Conservation (phyloP, 805 yeast species). For the Kodamaea hsintzibuensis region DNA sequence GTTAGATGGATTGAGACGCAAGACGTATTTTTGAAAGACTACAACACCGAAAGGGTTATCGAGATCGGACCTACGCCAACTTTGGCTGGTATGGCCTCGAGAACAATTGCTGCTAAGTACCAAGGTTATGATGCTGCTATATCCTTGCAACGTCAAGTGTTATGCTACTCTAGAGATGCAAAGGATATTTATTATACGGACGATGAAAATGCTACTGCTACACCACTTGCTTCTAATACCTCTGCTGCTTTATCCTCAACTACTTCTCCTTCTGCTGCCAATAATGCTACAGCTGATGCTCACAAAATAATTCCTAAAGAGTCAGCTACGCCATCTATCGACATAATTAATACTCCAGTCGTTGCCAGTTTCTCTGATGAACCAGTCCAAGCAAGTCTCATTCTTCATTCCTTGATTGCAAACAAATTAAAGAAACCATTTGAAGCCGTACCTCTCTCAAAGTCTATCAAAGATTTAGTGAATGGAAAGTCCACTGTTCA, state of each 20-base stretch:
- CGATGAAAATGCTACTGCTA: slow-evolving; percentile 57
- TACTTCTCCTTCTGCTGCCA: slow-evolving; percentile 50
- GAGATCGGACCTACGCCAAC: slow-evolving; percentile 99
- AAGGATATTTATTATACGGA: slow-evolving; percentile 95
- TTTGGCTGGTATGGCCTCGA: slow-evolving; percentile 96
- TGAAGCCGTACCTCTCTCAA: slow-evolving; percentile 81
- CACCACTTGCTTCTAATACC: too few relatives aligned
- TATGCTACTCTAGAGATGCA: slow-evolving; percentile 93
- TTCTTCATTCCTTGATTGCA: slow-evolving; percentile 88
- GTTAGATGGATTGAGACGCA: slow-evolving; percentile 99
- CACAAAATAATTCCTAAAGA: neutral
- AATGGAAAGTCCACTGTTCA: slow-evolving; percentile 99
- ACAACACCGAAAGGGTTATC: slow-evolving; percentile 94
- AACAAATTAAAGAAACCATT: slow-evolving; percentile 91
- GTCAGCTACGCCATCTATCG: neutral
- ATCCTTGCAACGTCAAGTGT: slow-evolving; percentile 88
- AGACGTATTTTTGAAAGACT: slow-evolving; percentile 92
- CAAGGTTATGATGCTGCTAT: slow-evolving; percentile 98
- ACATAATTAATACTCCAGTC: neutral
- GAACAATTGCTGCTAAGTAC: slow-evolving; percentile 92
- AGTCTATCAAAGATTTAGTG: slow-evolving; percentile 95
- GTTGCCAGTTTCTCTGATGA: slow-evolving; percentile 85
- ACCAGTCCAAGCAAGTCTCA: slow-evolving; percentile 80
- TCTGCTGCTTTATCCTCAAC: too few relatives aligned
- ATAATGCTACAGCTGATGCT: slow-evolving; percentile 38